phyloP scores from a whole-genome alignment of 2,329 filamentous ascomycete genomes.

The Stenocarpella maydis region DNA sequence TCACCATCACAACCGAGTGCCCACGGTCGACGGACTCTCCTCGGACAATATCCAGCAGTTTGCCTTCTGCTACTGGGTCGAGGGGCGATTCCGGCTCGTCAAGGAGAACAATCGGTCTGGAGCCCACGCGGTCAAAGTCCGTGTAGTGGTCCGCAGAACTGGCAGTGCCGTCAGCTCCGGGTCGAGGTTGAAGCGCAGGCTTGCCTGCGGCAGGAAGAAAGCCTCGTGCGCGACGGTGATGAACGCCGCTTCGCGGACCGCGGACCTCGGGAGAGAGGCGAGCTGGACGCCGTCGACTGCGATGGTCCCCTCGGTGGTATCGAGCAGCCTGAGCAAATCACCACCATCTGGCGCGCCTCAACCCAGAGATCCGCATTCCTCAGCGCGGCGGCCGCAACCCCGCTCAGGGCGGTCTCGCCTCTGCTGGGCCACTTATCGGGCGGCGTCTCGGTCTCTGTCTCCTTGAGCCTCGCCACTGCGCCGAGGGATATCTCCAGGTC shows the following conservation, averaged over 20 bases:
- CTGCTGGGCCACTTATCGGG: conserved; percentile 41
- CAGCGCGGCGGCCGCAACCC: conserved; percentile 44
- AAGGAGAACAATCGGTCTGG: conserved; percentile 45
- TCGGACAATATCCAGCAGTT: conserved; percentile 35
- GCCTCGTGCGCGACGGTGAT: conserved; percentile 56
- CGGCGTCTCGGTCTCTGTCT: conserved; percentile 40
- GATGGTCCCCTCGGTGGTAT: conserved; percentile 53
- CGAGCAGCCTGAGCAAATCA: conserved; percentile 60
- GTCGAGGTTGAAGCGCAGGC: conserved; percentile 57
- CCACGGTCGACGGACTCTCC: conserved; percentile 36
- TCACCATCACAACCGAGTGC: conserved; percentile 40
- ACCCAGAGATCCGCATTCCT: conserved; percentile 41
- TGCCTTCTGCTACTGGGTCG: conserved; percentile 36
- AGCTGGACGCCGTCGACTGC: conserved; percentile 58
- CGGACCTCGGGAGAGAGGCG: conserved; percentile 50
- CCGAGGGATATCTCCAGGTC: conserved; percentile 48
- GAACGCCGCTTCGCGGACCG: conserved; percentile 52
- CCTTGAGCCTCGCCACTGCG: conserved; percentile 45
- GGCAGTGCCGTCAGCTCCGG: conserved; percentile 41
- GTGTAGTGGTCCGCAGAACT: not conserved
- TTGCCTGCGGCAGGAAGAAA: conserved; percentile 50
- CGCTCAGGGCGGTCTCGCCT: conserved; percentile 41
- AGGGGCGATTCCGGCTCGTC: conserved; percentile 47
- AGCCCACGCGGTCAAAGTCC: not conserved
- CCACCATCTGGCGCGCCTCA: conserved; percentile 55